Percentiles rank a stretch among this genome's conserved stretches.
Conservation (phyloP, 164 flowering plant genomes). For the Buxus sempervirens region DNA sequence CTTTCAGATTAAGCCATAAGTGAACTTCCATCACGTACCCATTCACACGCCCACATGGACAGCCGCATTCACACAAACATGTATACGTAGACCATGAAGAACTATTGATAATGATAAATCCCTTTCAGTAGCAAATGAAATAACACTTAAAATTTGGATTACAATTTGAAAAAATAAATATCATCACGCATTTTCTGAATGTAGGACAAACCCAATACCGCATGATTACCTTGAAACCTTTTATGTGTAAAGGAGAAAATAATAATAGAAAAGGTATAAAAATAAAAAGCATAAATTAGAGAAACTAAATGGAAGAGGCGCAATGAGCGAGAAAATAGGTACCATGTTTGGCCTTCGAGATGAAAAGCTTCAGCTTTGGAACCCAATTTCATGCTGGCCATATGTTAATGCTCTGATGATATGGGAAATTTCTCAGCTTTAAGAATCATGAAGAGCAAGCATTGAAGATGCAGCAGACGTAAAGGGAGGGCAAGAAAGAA, state of each 20-base stretch:
- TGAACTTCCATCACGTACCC: not conserved
- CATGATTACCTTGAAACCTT: not conserved
- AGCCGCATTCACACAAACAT: not conserved
- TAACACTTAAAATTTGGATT: not conserved
- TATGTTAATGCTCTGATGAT: conserved; percentile 9
- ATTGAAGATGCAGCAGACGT: not conserved
- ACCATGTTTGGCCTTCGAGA: conserved; percentile 48
- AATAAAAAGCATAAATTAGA: too few relatives aligned
- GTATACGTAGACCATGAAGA: not conserved
- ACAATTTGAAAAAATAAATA: not conserved
- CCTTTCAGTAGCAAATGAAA: not conserved
- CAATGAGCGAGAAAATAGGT: not conserved
- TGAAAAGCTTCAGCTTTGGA: conserved; percentile 50
- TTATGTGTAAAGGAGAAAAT: not conserved
- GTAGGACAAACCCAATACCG: conserved; percentile 4
- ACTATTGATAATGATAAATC: not conserved
- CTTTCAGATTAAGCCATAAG: not conserved
- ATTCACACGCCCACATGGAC: not conserved
- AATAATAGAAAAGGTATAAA: too few relatives aligned
- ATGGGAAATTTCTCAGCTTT: not conserved
- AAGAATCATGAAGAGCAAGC: not conserved
- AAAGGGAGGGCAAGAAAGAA: too few relatives aligned
- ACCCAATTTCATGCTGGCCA: conserved; percentile 51
- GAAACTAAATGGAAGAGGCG: too few relatives aligned
- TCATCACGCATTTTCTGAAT: not conserved